A percentile compares a stretch with the other conserved stretches of the same genome.
phyloP scores from a whole-genome alignment of 1,284 basidiomycete genomes.

The Rhodotorula sp. region DNA sequence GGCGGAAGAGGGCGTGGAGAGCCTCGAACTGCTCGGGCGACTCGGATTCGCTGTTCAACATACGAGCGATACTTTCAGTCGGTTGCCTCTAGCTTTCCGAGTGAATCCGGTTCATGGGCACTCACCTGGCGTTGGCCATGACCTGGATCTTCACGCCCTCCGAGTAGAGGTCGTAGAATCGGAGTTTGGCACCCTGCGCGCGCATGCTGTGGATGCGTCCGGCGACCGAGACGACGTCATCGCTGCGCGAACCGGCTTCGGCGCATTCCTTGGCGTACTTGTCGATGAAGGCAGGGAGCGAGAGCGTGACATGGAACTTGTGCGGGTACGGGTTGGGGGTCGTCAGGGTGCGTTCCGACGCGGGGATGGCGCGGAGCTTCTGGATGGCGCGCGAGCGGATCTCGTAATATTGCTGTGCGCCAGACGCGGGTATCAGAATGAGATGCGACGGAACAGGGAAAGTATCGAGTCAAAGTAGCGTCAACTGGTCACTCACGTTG shows the following conservation, averaged over 20 bases:
- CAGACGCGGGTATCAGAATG: background rate
- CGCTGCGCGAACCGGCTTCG: slow-evolving; percentile 46
- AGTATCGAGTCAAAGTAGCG: slow-evolving; percentile 44
- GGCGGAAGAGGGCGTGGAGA: slow-evolving; percentile 81
- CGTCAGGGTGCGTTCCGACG: slow-evolving; percentile 47
- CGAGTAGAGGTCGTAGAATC: slow-evolving; percentile 91
- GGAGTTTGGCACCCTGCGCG: slow-evolving; percentile 75
- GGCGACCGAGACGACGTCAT: slow-evolving; percentile 62
- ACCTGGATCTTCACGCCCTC: slow-evolving; percentile 95
- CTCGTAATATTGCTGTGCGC: slow-evolving; percentile 90
- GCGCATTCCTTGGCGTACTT: slow-evolving; percentile 69
- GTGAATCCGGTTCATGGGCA: slow-evolving; percentile 26
- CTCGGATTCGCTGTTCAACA: slow-evolving; percentile 51
- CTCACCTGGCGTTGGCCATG: slow-evolving; percentile 84
- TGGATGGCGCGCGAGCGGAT: slow-evolving; percentile 83
- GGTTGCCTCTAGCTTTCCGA: background rate
- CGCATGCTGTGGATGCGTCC: slow-evolving; percentile 92
- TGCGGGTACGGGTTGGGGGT: slow-evolving; percentile 94
- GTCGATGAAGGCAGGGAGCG: slow-evolving; percentile 73
- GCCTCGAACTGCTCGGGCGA: slow-evolving; percentile 68
- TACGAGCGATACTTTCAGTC: too few species aligned
- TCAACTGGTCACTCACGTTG: slow-evolving; percentile 58
- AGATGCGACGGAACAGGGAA: background rate
- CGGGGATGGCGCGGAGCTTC: slow-evolving; percentile 76
- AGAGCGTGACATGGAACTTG: slow-evolving; percentile 89